Percentiles rank a stretch among this genome's conserved stretches.
Evolutionary conservation across 192 early-diverging fungal genomes (phyloP).

Genomic region (Backusella mclennaniae): DNA sequence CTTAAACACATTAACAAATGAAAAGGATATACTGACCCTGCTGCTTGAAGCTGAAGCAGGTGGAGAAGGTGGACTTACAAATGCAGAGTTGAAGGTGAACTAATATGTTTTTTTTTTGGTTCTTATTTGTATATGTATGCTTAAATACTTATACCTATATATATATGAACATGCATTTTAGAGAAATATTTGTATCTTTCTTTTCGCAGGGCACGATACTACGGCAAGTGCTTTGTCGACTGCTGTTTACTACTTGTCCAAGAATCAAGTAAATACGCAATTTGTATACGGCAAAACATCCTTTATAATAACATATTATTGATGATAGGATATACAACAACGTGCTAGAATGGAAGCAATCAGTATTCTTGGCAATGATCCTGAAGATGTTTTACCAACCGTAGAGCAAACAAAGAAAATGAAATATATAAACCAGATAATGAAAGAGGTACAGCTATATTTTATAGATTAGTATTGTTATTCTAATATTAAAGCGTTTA

Average conservation of each 20-base stretch:
- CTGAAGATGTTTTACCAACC: slow-evolving; percentile 47
- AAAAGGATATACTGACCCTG: slow-evolving; percentile 32
- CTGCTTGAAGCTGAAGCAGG: slow-evolving; percentile 20
- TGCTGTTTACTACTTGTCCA: slow-evolving; percentile 48
- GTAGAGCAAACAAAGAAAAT: slow-evolving; percentile 52
- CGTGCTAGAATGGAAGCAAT: slow-evolving; percentile 54
- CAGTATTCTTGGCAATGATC: slow-evolving; percentile 49
- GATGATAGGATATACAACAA: slow-evolving; percentile 51
- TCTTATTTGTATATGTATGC: neutral
- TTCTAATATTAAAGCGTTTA: no score
- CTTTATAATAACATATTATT: slow-evolving; percentile 36
- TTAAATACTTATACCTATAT: neutral
- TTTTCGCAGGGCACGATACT: slow-evolving; percentile 57
- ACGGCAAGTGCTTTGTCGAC: slow-evolving; percentile 53
- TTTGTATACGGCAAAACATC: no score
- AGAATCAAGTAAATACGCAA: slow-evolving; percentile 14
- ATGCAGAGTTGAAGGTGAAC: neutral
- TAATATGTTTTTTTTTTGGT: neutral
- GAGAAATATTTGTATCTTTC: slow-evolving; percentile 41
- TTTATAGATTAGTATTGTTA: no score
- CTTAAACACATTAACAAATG: neutral
- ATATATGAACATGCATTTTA: neutral
- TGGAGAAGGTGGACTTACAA: neutral
- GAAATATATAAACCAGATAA: slow-evolving; percentile 49
- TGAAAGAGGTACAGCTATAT: slow-evolving; percentile 38